Evolutionary conservation across 2,329 filamentous ascomycete genomes (phyloP).

Genomic region (Microdochium bolleyi): DNA sequence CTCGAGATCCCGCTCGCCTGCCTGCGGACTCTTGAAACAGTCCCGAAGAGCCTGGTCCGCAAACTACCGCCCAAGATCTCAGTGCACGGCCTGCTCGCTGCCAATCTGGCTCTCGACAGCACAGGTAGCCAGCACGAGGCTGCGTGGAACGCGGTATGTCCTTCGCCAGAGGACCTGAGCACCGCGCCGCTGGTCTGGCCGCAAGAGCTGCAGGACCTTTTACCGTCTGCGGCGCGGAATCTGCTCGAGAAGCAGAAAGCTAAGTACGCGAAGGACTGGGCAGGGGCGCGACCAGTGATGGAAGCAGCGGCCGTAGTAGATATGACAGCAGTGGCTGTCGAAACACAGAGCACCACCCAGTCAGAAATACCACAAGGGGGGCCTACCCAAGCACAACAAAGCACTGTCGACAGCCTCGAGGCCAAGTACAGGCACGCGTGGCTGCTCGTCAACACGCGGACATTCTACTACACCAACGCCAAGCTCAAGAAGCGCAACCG

Average conservation of each 20-base stretch:
- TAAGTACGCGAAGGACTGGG: slow-evolving; percentile 44
- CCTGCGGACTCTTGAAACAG: slow-evolving; percentile 56
- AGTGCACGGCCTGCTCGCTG: slow-evolving; percentile 67
- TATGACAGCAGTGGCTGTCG: background rate
- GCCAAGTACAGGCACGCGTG: slow-evolving; percentile 45
- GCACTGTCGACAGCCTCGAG: slow-evolving; percentile 3
- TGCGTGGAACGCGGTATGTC: slow-evolving; percentile 61
- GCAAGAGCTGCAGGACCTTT: slow-evolving; percentile 30
- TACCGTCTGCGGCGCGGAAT: slow-evolving; percentile 33
- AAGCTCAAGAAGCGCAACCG: slow-evolving; percentile 31
- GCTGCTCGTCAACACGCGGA: slow-evolving; percentile 54
- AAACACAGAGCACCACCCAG: background rate
- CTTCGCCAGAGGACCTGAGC: slow-evolving; percentile 50
- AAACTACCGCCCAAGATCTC: slow-evolving; percentile 46
- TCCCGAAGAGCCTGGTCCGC: slow-evolving; percentile 43
- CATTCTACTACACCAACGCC: slow-evolving; percentile 48
- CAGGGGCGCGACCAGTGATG: slow-evolving; percentile 21
- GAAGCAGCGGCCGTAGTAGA: background rate
- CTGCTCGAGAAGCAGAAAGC: slow-evolving; percentile 46
- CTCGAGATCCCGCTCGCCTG: slow-evolving; percentile 56
- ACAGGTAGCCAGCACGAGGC: slow-evolving; percentile 11
- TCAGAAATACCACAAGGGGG: background rate
- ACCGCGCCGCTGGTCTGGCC: slow-evolving; percentile 42
- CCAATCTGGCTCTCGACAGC: slow-evolving; percentile 50
- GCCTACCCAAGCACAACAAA: background rate